Evolutionary conservation across 1,284 basidiomycete species (phyloP).

Genomic region (Naganishia liquefaciens): DNA sequence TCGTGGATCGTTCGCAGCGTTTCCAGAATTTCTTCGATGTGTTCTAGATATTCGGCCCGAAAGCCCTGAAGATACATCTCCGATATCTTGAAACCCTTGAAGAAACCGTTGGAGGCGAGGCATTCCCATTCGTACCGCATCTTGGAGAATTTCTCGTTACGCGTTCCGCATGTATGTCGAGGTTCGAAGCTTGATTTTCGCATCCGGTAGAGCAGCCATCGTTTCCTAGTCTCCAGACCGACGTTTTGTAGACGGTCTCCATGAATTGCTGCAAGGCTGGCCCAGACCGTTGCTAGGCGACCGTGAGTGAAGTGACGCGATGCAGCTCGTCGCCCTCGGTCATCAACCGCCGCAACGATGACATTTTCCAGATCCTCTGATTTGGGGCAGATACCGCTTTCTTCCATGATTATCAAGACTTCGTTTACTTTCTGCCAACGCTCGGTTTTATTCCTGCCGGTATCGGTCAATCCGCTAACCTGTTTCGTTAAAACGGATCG

Average conservation of each 20-base stretch:
- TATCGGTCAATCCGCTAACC: neutral
- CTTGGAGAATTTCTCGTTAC: neutral
- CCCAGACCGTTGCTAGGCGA: constrained; percentile 5
- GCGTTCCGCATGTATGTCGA: no score
- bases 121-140: constrained; percentile 3
- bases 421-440: constrained; percentile 6
- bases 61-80: neutral
- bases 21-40: constrained; percentile 5
- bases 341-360: constrained; percentile 1
- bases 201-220: constrained; percentile 13
- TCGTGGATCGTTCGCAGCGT: constrained; percentile 5
- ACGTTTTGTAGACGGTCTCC: constrained; percentile 1
- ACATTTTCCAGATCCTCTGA: constrained; percentile 10
- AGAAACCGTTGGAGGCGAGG: constrained; percentile 15
- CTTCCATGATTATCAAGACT: neutral
- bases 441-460: no score
- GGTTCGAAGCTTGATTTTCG: neutral
- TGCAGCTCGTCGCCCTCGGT: neutral
- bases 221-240: neutral
- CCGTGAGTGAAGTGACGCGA: neutral
- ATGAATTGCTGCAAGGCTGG: neutral
- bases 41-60: neutral
- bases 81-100: constrained; percentile 2
- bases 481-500: constrained; percentile 16
- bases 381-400: neutral